Percentiles rank a stretch among this genome's conserved stretches.
These are phyloP conservation scores for Infundibulicybe gibba DNA, from an alignment of 768 basidiomycete genomes.

Conservation along the genomic window DNA sequence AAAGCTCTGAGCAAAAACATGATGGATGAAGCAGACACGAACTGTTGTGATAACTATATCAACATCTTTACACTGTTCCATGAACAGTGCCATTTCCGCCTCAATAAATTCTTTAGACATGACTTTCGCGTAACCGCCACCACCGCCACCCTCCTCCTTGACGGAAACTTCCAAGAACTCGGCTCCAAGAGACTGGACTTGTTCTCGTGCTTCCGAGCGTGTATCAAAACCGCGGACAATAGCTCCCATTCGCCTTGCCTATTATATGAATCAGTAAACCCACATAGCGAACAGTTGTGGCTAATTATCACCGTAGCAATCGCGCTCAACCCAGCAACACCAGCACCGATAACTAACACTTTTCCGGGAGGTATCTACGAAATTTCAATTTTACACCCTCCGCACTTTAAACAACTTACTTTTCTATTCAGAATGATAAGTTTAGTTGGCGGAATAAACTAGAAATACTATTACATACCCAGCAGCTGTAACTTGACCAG, in stretches of 20 bases:
- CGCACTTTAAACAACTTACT: slow-evolving; percentile 13
- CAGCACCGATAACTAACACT: slow-evolving; percentile 84
- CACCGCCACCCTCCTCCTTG: slow-evolving; percentile 78
- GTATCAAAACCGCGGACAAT: slow-evolving; percentile 90
- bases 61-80: slow-evolving; percentile 85
- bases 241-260: slow-evolving; percentile 82
- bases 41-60: slow-evolving; percentile 88
- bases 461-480: slow-evolving; percentile 48
- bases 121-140: slow-evolving; percentile 84
- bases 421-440: slow-evolving; percentile 19
- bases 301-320: slow-evolving; percentile 64
- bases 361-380: slow-evolving; percentile 80
- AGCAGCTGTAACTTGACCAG: slow-evolving; percentile 89
- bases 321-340: slow-evolving; percentile 86
- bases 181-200: slow-evolving; percentile 86
- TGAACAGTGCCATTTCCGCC: slow-evolving; percentile 85
- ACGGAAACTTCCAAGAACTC: slow-evolving; percentile 84
- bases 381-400: neutral
- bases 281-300: neutral
- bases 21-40: slow-evolving; percentile 11
- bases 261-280: neutral
- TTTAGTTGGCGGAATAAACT: slow-evolving; percentile 1
- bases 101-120: slow-evolving; percentile 91
- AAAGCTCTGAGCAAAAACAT: neutral
- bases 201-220: slow-evolving; percentile 80